Evolutionary conservation across 2,329 filamentous ascomycete species (phyloP).

Genomic region (Cladobotryum mycophilum): DNA sequence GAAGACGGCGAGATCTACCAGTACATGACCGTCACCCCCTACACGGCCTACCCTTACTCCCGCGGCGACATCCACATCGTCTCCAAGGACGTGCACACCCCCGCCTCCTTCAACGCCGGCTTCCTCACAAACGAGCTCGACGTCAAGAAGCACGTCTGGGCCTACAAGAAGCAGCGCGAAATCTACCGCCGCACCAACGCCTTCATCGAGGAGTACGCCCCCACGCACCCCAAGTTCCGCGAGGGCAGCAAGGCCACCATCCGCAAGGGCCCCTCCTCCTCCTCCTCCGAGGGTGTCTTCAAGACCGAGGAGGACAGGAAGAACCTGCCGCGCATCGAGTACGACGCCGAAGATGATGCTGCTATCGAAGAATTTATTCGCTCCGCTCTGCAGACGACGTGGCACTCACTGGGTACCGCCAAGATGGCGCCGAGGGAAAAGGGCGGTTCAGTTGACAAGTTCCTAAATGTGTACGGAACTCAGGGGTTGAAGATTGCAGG

Average conservation of each 20-base stretch:
- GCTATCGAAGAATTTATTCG: slow-evolving; percentile 39
- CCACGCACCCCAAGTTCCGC: slow-evolving; percentile 38
- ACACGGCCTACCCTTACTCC: slow-evolving; percentile 55
- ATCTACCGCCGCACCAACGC: slow-evolving; percentile 49
- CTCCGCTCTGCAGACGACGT: slow-evolving; percentile 32
- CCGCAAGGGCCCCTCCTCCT: slow-evolving; percentile 17
- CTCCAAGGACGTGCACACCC: slow-evolving; percentile 32
- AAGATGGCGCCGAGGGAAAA: slow-evolving; percentile 35
- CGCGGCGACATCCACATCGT: slow-evolving; percentile 56
- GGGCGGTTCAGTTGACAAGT: slow-evolving; percentile 34
- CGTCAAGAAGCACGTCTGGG: slow-evolving; percentile 53
- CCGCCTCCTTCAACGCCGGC: slow-evolving; percentile 50
- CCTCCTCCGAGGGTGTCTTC: slow-evolving; percentile 14
- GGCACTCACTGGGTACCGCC: slow-evolving; percentile 38
- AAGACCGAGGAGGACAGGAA: slow-evolving; percentile 23
- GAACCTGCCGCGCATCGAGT: slow-evolving; percentile 30
- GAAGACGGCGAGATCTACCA: slow-evolving; percentile 25
- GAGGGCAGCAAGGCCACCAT: slow-evolving; percentile 32
- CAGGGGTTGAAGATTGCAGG: slow-evolving; percentile 31
- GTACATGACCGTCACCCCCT: slow-evolving; percentile 46
- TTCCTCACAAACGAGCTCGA: slow-evolving; percentile 44
- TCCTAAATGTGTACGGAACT: slow-evolving; percentile 36
- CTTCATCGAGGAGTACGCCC: slow-evolving; percentile 40
- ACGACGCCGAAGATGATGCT: slow-evolving; percentile 41
- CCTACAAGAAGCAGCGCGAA: slow-evolving; percentile 58